Evolutionary conservation across 2,329 filamentous ascomycete species (phyloP), one percentile per base, ranked within the genome.

Genomic region (Endoconidiophora polonica): DNA sequence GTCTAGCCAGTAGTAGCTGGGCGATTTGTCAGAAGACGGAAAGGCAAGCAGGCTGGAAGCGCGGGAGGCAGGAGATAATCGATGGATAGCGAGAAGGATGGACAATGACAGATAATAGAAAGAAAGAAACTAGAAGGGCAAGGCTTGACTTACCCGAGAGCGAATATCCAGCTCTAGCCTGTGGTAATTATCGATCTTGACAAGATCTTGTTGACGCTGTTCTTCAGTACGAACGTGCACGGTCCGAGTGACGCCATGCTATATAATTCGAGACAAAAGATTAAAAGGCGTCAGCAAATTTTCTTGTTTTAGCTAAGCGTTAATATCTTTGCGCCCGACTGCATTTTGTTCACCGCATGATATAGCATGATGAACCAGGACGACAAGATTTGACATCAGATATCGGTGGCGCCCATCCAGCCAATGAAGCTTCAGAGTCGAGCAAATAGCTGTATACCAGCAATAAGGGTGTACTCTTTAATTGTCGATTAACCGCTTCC

Each of bases 231-330:
- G 73, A 59, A 60, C 57, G 58, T 72, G 69, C 55, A 73, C 71
- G 54, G 76, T 72, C 60, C 87, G 83, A 59, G 84, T 76, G 63
- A 93, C 74, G 61, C 86, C 86, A 74, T 95, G 88, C 86, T 94
- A 48, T 24, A 48, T 41, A 39, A 7, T 14, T 22, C 16, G 20
- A 6, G 40, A 48, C 36, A 4, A 22, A 5, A 24, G 14, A 43
- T 14, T 16, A 43, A 7, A 7, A 23, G 12, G 12, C 2, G n/a
- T 43, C 41, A 23, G 20, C 16, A 20, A 18, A 23, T 22, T 23
- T 12, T 23, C 24, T 18, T 14, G 12, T 6, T 23, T 3, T 24
- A 24, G n/a, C 24, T 43, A 20, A n/a, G 20, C 20, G 14, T 2
- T 43, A 12, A 14, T 12, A 12, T 43, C n/a, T 2, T 14, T 14